These are phyloP conservation scores for Hura crepitans DNA, from an alignment of 441 rosid species.

Conservation along the genomic window DNA sequence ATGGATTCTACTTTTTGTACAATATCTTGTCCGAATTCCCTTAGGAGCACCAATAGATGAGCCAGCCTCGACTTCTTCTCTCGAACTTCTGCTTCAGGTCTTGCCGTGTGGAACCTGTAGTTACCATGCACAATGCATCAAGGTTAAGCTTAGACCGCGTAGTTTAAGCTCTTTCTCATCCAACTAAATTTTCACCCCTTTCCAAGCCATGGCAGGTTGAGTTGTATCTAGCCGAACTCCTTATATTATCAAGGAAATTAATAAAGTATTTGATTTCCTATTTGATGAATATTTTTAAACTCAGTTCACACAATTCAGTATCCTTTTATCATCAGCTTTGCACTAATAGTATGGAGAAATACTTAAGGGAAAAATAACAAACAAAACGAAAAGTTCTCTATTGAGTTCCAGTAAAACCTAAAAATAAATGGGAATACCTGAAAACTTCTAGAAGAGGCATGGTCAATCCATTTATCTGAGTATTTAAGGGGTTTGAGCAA, in stretches of 20 bases:
- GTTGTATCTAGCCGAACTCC: neutral
- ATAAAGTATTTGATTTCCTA: neutral
- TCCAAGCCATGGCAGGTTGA: neutral
- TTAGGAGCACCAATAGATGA: slow-evolving; percentile 7
- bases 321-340: neutral
- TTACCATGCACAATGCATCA: slow-evolving; percentile 7
- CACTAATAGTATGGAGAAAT: neutral
- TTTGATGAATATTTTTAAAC: neutral
- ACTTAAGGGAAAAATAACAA: neutral
- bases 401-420: neutral
- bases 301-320: neutral
- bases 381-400: neutral
- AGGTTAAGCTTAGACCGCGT: neutral
- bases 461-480: slow-evolving; percentile 10
- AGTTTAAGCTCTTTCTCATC: neutral
- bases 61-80: slow-evolving; percentile 10
- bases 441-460: slow-evolving; percentile 18
- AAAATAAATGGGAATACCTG: slow-evolving; percentile 29
- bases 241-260: neutral
- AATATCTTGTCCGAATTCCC: neutral
- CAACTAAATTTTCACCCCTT: neutral
- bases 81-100: slow-evolving; percentile 18
- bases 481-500: slow-evolving; percentile 6
- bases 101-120: slow-evolving; percentile 24
- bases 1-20: slow-evolving; percentile 1